A percentile compares a stretch with the other conserved stretches of the same genome.
phyloP scores from a whole-genome alignment of 257 asterid genomes.

The Leonotis leonurus region DNA sequence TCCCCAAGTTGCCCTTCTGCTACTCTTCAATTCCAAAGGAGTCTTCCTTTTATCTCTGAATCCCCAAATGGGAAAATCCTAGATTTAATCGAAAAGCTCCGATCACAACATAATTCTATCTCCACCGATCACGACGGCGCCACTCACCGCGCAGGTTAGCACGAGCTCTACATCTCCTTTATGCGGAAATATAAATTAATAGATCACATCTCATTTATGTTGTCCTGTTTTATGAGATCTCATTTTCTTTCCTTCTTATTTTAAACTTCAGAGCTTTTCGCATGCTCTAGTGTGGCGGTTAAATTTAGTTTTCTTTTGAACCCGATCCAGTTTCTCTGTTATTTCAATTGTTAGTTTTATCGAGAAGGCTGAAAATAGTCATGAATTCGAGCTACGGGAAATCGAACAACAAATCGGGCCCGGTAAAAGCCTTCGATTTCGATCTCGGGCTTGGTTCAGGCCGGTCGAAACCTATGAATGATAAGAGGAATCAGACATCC shows the following conservation, averaged over 20 bases:
- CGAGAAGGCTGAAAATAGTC: background rate
- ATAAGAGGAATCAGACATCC: constrained; percentile 46
- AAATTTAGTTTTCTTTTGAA: background rate
- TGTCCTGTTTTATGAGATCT: constrained; percentile 15
- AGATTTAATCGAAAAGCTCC: constrained; percentile 14
- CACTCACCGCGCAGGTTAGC: constrained; percentile 25
- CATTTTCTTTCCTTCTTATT: constrained; percentile 20
- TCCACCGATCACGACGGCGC: constrained; percentile 20
- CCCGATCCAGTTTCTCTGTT: background rate
- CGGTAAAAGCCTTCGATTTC: constrained; percentile 62
- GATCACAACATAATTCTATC: constrained; percentile 3
- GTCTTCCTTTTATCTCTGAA: background rate
- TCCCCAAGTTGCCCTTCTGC: constrained; percentile 20
- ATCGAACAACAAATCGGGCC: constrained; percentile 47
- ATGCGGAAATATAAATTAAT: background rate
- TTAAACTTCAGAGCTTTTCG: background rate
- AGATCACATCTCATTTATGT: constrained; percentile 1
- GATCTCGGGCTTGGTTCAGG: constrained; percentile 72
- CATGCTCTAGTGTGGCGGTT: background rate
- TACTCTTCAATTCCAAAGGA: background rate
- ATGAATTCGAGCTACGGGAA: constrained; percentile 80
- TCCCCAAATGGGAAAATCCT: constrained; percentile 9
- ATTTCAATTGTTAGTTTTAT: constrained; percentile 1
- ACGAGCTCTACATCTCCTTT: background rate
- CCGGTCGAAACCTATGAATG: constrained; percentile 51